phyloP scores from a whole-genome alignment of 441 rosid genomes.

The Erodium trifolium region DNA sequence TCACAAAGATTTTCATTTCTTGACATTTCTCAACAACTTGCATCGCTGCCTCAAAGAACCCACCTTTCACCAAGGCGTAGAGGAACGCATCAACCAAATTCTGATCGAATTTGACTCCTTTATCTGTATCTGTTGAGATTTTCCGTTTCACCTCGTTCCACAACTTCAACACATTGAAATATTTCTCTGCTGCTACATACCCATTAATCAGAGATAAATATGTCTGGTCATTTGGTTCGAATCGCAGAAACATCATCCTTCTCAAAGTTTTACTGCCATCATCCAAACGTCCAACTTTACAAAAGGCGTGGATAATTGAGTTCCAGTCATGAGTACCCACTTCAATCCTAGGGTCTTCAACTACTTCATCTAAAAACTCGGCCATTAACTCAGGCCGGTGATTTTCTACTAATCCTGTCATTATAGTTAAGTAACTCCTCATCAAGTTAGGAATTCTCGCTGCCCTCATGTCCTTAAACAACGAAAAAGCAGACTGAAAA shows the following conservation, averaged over 20 bases:
- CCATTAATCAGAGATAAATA: conserved; percentile 79
- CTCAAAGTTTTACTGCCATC: conserved; percentile 81
- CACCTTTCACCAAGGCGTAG: conserved; percentile 77
- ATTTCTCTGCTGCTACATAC: conserved; percentile 62
- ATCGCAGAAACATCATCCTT: conserved; percentile 73
- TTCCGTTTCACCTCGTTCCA: conserved; percentile 80
- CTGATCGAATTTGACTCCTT: conserved; percentile 48
- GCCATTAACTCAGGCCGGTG: conserved; percentile 90
- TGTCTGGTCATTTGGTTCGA: conserved; percentile 77
- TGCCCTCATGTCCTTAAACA: conserved; percentile 87
- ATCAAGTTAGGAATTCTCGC: conserved; percentile 47
- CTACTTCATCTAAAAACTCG: conserved; percentile 76
- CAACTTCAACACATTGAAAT: conserved; percentile 58
- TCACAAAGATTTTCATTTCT: conserved; percentile 80
- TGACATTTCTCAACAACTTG: conserved; percentile 84
- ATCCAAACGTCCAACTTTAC: conserved; percentile 75
- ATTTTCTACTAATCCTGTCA: conserved; percentile 86
- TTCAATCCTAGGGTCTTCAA: conserved; percentile 77
- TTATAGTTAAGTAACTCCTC: conserved; percentile 72
- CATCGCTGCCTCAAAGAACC: conserved; percentile 91
- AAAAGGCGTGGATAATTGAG: conserved; percentile 86
- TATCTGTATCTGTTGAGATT: conserved; percentile 42
- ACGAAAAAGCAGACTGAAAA: conserved; percentile 75
- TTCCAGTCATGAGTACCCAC: conserved; percentile 95
- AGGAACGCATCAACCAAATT: conserved; percentile 75